These are phyloP conservation scores for Melampsora larici-populina DNA, from an alignment of 1,284 basidiomycete genomes.

Conservation along the genomic window DNA sequence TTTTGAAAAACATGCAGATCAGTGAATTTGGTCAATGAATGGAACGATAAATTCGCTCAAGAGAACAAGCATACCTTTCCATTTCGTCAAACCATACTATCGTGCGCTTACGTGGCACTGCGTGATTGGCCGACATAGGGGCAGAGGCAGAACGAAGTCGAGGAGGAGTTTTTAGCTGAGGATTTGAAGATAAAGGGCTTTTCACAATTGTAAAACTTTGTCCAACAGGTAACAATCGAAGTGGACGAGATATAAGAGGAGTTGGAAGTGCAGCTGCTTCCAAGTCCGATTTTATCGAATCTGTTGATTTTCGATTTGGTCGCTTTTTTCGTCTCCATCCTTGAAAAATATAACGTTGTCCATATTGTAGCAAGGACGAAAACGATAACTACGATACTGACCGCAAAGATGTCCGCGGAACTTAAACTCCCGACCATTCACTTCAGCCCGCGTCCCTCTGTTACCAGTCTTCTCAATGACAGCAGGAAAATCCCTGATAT, in stretches of 20 bases:
- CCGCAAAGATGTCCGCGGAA: slow-evolving; percentile 1
- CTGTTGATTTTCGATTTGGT: neutral
- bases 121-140: neutral
- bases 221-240: neutral
- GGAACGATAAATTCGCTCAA: neutral
- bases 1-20: neutral
- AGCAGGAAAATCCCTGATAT: no score
- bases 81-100: slow-evolving; percentile 9
- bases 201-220: neutral
- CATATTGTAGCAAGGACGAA: neutral
- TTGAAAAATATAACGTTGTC: neutral
- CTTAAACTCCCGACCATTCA: neutral
- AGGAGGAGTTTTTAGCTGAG: neutral
- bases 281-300: neutral
- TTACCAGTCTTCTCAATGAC: no score
- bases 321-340: neutral
- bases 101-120: neutral
- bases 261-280: slow-evolving; percentile 5
- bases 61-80: neutral
- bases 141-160: neutral
- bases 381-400: neutral
- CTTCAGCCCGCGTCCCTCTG: neutral
- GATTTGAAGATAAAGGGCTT: neutral
- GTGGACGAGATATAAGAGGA: neutral
- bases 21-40: no score